Percentiles rank a stretch among this genome's conserved stretches.
These are phyloP conservation scores for Neocucurbitaria cava DNA, from an alignment of 2,329 filamentous ascomycete species.

Conservation along the genomic window DNA sequence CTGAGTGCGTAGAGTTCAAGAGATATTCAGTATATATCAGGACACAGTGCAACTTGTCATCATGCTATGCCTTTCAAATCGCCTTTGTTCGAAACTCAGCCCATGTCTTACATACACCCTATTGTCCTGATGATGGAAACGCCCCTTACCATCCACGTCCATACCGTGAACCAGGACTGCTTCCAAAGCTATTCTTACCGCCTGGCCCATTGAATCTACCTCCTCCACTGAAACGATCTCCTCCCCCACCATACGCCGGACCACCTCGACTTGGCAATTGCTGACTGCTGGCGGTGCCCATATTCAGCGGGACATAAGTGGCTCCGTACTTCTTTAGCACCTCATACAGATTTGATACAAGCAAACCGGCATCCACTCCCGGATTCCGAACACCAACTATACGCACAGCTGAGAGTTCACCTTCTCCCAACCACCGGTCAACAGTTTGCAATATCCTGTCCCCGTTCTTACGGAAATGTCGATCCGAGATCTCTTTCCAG, in stretches of 20 bases:
- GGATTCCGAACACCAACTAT: too few species aligned
- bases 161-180: background rate
- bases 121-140: background rate
- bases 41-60: background rate
- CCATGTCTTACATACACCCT: background rate
- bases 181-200: background rate
- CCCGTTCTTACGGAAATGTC: slow-evolving; percentile 19
- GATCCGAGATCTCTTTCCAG: slow-evolving; percentile 19
- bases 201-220: background rate
- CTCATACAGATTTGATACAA: background rate
- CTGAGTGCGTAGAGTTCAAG: background rate
- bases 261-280: background rate
- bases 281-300: background rate
- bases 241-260: background rate
- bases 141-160: background rate
- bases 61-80: background rate
- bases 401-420: too few species aligned
- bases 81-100: background rate
- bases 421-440: slow-evolving; percentile 13
- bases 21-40: background rate
- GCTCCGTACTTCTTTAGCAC: slow-evolving; percentile 4
- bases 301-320: slow-evolving; percentile 1
- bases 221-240: background rate
- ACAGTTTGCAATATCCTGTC: slow-evolving; percentile 13
- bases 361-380: too few species aligned